phyloP scores from a whole-genome alignment of 495 filamentous ascomycete species.

The Acidomyces sp. region DNA sequence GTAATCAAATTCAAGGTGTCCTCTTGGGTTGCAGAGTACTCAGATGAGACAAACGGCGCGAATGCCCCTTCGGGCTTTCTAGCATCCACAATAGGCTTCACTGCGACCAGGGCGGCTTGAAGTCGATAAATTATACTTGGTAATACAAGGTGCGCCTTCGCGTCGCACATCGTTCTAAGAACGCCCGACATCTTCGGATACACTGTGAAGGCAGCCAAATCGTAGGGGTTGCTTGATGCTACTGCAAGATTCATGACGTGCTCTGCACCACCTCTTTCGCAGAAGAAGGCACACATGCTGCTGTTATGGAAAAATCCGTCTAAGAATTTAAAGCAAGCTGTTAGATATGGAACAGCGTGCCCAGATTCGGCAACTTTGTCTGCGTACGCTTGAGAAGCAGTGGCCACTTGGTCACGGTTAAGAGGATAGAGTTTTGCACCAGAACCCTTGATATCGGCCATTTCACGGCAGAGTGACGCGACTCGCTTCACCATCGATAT shows the following conservation, averaged over 20 bases:
- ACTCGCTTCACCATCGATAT: conserved; percentile 75
- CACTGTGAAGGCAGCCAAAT: conserved; percentile 55
- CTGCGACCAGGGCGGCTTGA: conserved; percentile 50
- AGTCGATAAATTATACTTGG: conserved; percentile 65
- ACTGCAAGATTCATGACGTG: conserved; percentile 72
- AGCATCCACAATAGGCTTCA: conserved; percentile 50
- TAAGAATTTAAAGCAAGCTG: conserved; percentile 42
- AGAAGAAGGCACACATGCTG: conserved; percentile 58
- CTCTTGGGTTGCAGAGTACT: neutral
- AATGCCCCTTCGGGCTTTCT: conserved; percentile 22
- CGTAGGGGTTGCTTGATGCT: conserved; percentile 59
- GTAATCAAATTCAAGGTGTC: conserved; percentile 44
- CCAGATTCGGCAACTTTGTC: conserved; percentile 16
- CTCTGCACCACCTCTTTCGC: conserved; percentile 67
- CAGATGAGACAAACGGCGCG: neutral
- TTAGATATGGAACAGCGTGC: conserved; percentile 9
- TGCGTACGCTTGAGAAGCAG: conserved; percentile 14
- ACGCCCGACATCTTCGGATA: conserved; percentile 55
- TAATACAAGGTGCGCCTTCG: conserved; percentile 66
- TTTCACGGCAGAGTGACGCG: conserved; percentile 49
- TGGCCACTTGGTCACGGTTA: conserved; percentile 21
- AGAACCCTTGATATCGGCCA: conserved; percentile 51
- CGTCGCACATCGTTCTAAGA: conserved; percentile 69
- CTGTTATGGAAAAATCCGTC: conserved; percentile 64
- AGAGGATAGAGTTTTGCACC: conserved; percentile 68